Conservation (phyloP, 2,329 filamentous ascomycete species). For the Cadophora luteo-olivacea region DNA sequence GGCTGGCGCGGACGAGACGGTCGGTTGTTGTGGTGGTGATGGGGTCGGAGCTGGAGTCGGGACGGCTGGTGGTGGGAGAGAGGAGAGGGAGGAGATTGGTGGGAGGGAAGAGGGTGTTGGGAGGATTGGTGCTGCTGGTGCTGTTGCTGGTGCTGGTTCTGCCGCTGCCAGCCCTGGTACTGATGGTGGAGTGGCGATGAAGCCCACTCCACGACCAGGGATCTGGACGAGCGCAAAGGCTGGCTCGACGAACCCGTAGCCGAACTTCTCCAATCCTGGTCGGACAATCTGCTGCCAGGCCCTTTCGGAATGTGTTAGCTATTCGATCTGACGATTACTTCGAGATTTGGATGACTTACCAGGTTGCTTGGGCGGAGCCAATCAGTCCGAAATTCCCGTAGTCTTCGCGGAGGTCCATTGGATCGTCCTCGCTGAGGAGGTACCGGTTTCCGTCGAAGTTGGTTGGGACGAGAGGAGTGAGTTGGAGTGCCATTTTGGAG, state of each 20-base stretch:
- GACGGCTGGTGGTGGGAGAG: background rate
- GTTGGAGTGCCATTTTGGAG: background rate
- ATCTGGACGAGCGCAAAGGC: background rate
- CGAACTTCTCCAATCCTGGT: background rate
- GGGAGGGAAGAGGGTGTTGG: background rate
- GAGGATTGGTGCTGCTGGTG: slow-evolving; percentile 8
- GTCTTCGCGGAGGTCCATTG: background rate
- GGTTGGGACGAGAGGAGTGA: background rate
- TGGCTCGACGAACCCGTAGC: background rate
- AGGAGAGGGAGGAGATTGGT: background rate
- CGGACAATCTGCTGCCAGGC: background rate
- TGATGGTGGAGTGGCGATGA: background rate
- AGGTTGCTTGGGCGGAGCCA: background rate
- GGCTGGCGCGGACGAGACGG: background rate
- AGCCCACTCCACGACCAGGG: slow-evolving; percentile 2
- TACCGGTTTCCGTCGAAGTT: background rate
- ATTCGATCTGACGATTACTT: background rate
- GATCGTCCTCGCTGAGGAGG: background rate
- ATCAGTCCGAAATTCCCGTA: background rate
- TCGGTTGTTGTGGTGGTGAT: background rate
- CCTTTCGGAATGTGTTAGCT: background rate
- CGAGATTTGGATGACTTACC: background rate
- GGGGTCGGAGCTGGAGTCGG: background rate
- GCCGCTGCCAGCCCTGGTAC: background rate
- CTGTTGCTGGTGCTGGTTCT: background rate